Percentiles rank a stretch among this genome's conserved stretches.
phyloP scores from a whole-genome alignment of 495 filamentous ascomycete genomes.

The Xylaria venustula region DNA sequence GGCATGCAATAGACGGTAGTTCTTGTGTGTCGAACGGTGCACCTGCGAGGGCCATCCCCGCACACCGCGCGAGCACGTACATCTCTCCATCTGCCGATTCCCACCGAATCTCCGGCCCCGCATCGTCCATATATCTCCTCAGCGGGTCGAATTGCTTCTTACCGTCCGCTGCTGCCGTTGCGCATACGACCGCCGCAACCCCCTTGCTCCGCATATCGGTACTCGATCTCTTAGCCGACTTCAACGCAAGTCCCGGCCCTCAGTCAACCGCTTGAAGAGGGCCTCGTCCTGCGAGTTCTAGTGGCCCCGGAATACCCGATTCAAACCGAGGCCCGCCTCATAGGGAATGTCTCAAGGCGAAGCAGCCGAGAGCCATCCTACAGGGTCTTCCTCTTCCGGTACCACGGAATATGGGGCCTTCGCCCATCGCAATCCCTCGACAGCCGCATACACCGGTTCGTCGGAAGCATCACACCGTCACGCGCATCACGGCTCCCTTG shows the following conservation, averaged over 20 bases:
- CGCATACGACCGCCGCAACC: not conserved
- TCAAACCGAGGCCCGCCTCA: not conserved
- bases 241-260: conserved; percentile 9
- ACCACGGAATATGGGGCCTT: conserved; percentile 43
- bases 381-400: conserved; percentile 32
- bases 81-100: too few relatives aligned
- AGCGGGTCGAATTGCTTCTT: conserved; percentile 5
- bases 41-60: conserved; percentile 55
- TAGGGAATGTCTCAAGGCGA: conserved; percentile 49
- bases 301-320: conserved; percentile 17
- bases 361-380: conserved; percentile 31
- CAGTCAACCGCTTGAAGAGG: conserved; percentile 18
- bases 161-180: conserved; percentile 1
- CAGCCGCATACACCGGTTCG: conserved; percentile 24
- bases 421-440: conserved; percentile 25
- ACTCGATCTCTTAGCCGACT: conserved; percentile 12
- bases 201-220: conserved; percentile 11
- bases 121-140: conserved; percentile 8
- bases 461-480: conserved; percentile 19
- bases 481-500: conserved; percentile 14
- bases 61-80: conserved; percentile 39
- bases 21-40: conserved; percentile 45
- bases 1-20: conserved; percentile 47
- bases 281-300: conserved; percentile 24
- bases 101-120: too few relatives aligned